A percentile compares a stretch with the other conserved stretches of the same genome.
Evolutionary conservation across 768 basidiomycete genomes (phyloP).

Genomic region (Solioccasus polychromus): DNA sequence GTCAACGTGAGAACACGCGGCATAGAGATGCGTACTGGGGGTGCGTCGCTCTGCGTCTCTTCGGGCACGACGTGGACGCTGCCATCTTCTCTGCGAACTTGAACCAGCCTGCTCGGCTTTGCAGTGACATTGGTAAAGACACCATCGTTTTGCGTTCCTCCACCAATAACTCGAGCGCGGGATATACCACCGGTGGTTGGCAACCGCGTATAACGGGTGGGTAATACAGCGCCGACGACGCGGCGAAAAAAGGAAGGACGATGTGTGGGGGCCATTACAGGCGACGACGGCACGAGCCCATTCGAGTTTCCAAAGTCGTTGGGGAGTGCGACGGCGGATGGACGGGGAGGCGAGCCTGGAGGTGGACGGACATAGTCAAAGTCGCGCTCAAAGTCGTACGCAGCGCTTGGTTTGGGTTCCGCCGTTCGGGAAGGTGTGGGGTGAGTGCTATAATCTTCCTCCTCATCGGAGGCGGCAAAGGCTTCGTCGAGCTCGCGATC

Average conservation of each 20-base stretch:
- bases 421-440: slow-evolving; percentile 20
- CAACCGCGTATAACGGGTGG: slow-evolving; percentile 59
- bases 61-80: slow-evolving; percentile 70
- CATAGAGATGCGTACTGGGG: slow-evolving; percentile 60
- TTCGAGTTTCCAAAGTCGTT: slow-evolving; percentile 75
- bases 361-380: slow-evolving; percentile 69
- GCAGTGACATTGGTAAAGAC: slow-evolving; percentile 95
- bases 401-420: slow-evolving; percentile 24
- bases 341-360: slow-evolving; percentile 73
- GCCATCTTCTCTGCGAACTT: slow-evolving; percentile 52
- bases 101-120: slow-evolving; percentile 59
- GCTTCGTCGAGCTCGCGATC: slow-evolving; percentile 74
- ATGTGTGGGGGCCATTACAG: slow-evolving; percentile 33
- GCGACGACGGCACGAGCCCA: slow-evolving; percentile 53
- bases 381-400: slow-evolving; percentile 79
- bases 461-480: slow-evolving; percentile 59
- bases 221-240: slow-evolving; percentile 56
- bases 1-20: not conserved
- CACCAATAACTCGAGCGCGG: slow-evolving; percentile 43
- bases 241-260: slow-evolving; percentile 55
- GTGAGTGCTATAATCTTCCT: slow-evolving; percentile 30
- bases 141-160: slow-evolving; percentile 83
- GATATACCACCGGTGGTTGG: slow-evolving; percentile 40
- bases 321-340: slow-evolving; percentile 54
- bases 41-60: slow-evolving; percentile 74